phyloP scores from a whole-genome alignment of 257 asterid genomes.

The Buddleja alternifolia region DNA sequence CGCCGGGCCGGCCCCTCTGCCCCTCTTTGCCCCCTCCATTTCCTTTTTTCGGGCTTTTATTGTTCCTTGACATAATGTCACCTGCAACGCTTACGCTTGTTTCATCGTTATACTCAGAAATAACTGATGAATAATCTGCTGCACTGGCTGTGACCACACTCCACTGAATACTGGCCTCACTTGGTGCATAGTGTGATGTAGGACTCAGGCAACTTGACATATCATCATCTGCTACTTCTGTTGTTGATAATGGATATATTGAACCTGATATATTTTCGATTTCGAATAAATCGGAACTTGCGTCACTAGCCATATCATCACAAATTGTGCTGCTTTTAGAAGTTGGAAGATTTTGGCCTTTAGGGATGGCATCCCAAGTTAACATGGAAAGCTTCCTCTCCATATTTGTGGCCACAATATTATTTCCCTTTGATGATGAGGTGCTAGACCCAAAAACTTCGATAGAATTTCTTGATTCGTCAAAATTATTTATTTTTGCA shows the following conservation, averaged over 20 bases:
- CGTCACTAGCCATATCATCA: constrained; percentile 78
- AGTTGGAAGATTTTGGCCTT: constrained; percentile 33
- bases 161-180: constrained; percentile 85
- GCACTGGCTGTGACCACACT: constrained; percentile 84
- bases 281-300: constrained; percentile 87
- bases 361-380: constrained; percentile 90
- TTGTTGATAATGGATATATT: constrained; percentile 21
- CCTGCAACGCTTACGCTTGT: constrained; percentile 37
- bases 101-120: constrained; percentile 53
- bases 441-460: constrained; percentile 69
- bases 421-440: constrained; percentile 39
- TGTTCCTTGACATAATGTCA: constrained; percentile 5
- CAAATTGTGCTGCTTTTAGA: constrained; percentile 41
- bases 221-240: constrained; percentile 29
- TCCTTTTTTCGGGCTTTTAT: constrained; percentile 11
- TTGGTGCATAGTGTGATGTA: constrained; percentile 61
- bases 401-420: constrained; percentile 42
- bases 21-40: constrained; percentile 20
- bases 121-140: constrained; percentile 53
- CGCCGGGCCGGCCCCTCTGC: constrained; percentile 36
- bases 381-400: constrained; percentile 78
- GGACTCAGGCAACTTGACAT: constrained; percentile 54
- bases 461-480: constrained; percentile 49
- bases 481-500: constrained; percentile 3
- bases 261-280: constrained; percentile 66